Base-by-base conservation (phyloP, 2,329 filamentous ascomycete genomes). In the Mycogone perniciosa region DNA sequence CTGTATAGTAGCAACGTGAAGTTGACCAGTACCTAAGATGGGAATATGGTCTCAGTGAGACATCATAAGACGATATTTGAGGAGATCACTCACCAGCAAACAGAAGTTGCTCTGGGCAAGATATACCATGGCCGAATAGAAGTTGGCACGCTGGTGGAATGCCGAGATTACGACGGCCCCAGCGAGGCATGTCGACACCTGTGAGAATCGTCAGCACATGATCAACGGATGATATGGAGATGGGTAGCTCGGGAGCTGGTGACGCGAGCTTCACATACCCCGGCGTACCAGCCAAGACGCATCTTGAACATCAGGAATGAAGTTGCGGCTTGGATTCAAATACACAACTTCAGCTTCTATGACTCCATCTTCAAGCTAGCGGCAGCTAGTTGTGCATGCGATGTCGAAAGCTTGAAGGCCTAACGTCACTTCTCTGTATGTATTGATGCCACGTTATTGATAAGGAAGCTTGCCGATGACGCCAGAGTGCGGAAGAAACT, bases 121-220 rank as follows among this genome's bases (percentile, higher is more conserved):
- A 71, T 97, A 96, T 44, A 99, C 93, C 72, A 90, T 93, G 59
- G 93, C 91, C 49, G 92, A 95, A 74, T 99, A 99, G 77, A 97
- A 99, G 72, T 99, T 99, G 57, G 93, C 86, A 57, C 93, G 84
- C 72, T 97, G 89, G 65, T 93, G 87, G 71, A 97, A 92, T 55
- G 93, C 92, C 65, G 91, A 93, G 52, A 95, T 72, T 54, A 96
- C 79, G 53, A 96, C 90, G 61, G 84, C 82, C 58, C 82, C 86
- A 61, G 92, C 92, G 66, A 95, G 84, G 71, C 84, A 85, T 68
- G 87, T 84, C 50, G 92, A 96, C 69, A 82, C 79, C 87, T 90
- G 60, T 31, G 51, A 29, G 33, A 34, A n/a, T 13, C 7, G 56
- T 62, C 48, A 62, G 59, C 55, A 55, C 56, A 43, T 48, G 46